These are phyloP conservation scores for Ceratocystis cacaofunesta DNA, from an alignment of 2,329 filamentous ascomycete genomes.

Conservation along the genomic window DNA sequence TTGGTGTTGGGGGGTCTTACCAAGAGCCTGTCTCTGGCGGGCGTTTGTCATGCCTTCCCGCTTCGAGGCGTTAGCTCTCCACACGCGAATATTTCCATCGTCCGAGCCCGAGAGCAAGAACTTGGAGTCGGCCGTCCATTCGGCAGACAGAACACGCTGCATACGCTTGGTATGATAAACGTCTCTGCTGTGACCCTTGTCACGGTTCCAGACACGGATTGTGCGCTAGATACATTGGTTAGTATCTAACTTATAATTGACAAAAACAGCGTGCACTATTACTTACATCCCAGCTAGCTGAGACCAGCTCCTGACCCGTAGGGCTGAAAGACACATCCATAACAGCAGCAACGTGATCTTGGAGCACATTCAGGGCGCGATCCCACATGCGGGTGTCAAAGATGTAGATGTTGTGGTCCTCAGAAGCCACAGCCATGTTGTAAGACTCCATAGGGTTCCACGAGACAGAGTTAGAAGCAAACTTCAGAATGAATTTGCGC, in stretches of 20 bases:
- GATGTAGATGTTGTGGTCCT: conserved; percentile 77
- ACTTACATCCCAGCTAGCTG: conserved; percentile 55
- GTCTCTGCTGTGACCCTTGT: conserved; percentile 72
- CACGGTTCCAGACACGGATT: conserved; percentile 68
- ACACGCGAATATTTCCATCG: conserved; percentile 74
- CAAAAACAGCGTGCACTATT: not conserved
- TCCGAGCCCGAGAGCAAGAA: conserved; percentile 86
- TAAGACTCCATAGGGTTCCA: conserved; percentile 98
- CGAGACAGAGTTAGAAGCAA: conserved; percentile 67
- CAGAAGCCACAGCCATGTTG: conserved; percentile 83
- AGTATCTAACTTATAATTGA: conserved; percentile 41
- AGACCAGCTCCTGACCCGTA: conserved; percentile 85
- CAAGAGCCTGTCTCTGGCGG: conserved; percentile 65
- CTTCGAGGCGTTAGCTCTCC: conserved; percentile 74
- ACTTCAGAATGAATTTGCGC: conserved; percentile 63
- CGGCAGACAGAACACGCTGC: conserved; percentile 79
- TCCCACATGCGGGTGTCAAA: conserved; percentile 92
- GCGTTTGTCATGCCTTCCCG: conserved; percentile 75
- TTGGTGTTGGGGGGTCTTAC: not conserved
- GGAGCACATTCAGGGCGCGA: conserved; percentile 74
- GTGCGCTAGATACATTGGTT: conserved; percentile 39
- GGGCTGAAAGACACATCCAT: conserved; percentile 96
- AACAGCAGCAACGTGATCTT: conserved; percentile 77
- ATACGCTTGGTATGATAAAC: conserved; percentile 96
- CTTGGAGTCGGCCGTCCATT: conserved; percentile 76